phyloP scores from a whole-genome alignment of 352 stramenopile genomes.

The Stephanocyclus meneghinianus region DNA sequence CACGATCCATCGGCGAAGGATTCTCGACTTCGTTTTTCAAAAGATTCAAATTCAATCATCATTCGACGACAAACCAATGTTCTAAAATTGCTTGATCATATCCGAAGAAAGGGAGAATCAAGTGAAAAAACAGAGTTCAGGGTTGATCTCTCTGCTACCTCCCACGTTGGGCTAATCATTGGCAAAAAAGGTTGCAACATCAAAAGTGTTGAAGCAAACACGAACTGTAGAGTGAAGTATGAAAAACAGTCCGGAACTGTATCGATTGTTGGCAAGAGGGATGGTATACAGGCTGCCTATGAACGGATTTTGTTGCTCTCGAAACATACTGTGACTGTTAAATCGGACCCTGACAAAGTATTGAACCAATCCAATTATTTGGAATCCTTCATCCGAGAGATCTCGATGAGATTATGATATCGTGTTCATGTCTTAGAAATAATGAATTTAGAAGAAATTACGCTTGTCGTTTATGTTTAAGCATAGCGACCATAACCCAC shows the following conservation, averaged over 20 bases:
- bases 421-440: too few species aligned
- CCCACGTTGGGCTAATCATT: conserved; percentile 11
- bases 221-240: neutral
- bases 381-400: too few species aligned
- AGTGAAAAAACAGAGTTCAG: neutral
- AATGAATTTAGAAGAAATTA: too few species aligned
- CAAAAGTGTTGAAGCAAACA: conserved; percentile 1
- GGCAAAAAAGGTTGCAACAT: conserved; percentile 2
- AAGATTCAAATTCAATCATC: conserved; percentile 6
- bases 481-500: too few species aligned
- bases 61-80: neutral
- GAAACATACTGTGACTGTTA: neutral
- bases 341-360: conserved; percentile 1
- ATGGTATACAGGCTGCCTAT: conserved; percentile 4
- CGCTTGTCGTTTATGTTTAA: too few species aligned
- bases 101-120: neutral
- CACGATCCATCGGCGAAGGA: neutral
- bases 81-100: neutral
- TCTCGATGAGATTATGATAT: too few species aligned
- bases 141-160: neutral
- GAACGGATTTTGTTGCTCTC: neutral
- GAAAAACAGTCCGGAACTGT: neutral
- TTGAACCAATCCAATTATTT: neutral
- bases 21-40: neutral
- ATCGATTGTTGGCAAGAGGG: conserved; percentile 1